Evolutionary conservation across 805 yeast genomes (phyloP).

Genomic region (Candida ponderosae): DNA sequence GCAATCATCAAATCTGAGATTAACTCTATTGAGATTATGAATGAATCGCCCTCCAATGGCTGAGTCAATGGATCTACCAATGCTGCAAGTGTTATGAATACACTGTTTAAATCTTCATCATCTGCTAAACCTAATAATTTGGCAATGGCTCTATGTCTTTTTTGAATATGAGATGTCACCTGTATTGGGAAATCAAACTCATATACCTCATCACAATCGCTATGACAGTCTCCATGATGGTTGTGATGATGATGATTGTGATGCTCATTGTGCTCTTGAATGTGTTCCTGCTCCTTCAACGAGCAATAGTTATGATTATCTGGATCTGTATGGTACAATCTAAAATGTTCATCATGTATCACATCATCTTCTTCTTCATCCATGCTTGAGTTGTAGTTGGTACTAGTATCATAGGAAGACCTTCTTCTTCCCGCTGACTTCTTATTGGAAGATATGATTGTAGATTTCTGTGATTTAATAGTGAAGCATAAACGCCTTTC

Average conservation of each 20-base stretch:
- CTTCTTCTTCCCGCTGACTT: too few species aligned
- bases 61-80: conserved; percentile 61
- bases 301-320: too few species aligned
- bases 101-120: conserved; percentile 5
- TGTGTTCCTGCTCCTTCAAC: too few species aligned
- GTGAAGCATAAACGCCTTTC: too few species aligned
- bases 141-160: conserved; percentile 23
- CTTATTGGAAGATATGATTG: too few species aligned
- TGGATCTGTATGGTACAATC: neutral
- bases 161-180: conserved; percentile 17
- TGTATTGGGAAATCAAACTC: conserved; percentile 20
- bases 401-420: too few species aligned
- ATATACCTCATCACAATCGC: conserved; percentile 5
- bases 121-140: conserved; percentile 17
- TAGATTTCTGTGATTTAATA: too few species aligned
- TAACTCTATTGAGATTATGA: conserved; percentile 47
- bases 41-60: conserved; percentile 51
- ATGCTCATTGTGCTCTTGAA: too few species aligned
- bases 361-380: too few species aligned
- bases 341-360: neutral
- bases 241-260: neutral
- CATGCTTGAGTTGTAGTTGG: too few species aligned
- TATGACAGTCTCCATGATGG: neutral
- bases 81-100: conserved; percentile 23
- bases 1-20: conserved; percentile 40